phyloP scores from a whole-genome alignment of 1,284 basidiomycete species.

The Fomes fomentarius region DNA sequence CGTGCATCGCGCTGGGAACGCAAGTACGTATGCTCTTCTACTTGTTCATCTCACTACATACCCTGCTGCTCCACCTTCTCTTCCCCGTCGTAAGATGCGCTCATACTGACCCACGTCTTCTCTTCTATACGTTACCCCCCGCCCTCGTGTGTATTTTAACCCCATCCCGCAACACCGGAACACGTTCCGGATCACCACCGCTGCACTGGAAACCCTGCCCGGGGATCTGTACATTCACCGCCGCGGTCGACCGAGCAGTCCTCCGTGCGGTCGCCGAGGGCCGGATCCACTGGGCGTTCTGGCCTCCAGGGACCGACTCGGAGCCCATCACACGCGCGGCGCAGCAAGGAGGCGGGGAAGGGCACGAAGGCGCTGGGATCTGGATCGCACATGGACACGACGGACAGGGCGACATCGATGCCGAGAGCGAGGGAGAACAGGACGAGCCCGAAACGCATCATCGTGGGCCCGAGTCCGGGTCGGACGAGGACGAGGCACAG shows the following conservation, averaged over 20 bases:
- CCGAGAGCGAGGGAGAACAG: conserved; percentile 37
- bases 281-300: conserved; percentile 82
- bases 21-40: conserved; percentile 73
- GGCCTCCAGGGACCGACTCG: conserved; percentile 60
- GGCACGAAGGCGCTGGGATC: conserved; percentile 46
- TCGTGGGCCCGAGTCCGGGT: conserved; percentile 24
- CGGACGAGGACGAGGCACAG: conserved; percentile 2
- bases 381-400: conserved; percentile 51
- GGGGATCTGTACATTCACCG: too few species aligned
- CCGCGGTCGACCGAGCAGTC: conserved; percentile 58
- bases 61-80: conserved; percentile 6
- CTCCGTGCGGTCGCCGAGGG: conserved; percentile 82
- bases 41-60: too few species aligned
- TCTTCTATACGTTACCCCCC: too few species aligned
- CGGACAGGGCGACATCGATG: conserved; percentile 35
- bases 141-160: too few species aligned
- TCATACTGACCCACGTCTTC: too few species aligned
- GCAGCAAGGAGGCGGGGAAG: conserved; percentile 11
- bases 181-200: too few species aligned
- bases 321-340: conserved; percentile 29
- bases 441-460: conserved; percentile 7
- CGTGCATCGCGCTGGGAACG: conserved; percentile 86
- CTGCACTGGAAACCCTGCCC: not conserved
- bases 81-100: too few species aligned
- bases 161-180: too few species aligned